phyloP scores from a whole-genome alignment of 2,329 filamentous ascomycete species.

The Talaromyces sp. region DNA sequence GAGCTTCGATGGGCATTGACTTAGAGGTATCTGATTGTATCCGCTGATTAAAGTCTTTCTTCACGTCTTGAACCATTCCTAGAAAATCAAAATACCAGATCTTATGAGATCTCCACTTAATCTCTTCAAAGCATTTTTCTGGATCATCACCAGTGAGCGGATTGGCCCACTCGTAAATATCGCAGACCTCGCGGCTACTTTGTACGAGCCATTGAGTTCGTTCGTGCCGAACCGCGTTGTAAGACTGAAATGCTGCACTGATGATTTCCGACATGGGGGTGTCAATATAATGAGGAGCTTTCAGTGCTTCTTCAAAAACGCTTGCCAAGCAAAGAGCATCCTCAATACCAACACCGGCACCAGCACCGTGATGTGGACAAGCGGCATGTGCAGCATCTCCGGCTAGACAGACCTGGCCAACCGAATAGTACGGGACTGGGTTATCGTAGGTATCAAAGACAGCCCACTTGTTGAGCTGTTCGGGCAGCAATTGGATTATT shows the following conservation, averaged over 20 bases:
- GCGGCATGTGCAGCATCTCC: conserved; percentile 44
- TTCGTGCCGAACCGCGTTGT: conserved; percentile 50
- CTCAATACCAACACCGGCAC: conserved; percentile 38
- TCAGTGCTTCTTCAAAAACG: conserved; percentile 43
- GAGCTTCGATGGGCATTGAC: not conserved
- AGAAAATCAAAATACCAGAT: conserved; percentile 35
- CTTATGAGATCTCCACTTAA: conserved; percentile 29
- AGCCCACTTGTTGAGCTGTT: conserved; percentile 29
- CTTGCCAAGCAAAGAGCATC: conserved; percentile 35
- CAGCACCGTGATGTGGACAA: conserved; percentile 42
- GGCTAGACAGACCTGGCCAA: conserved; percentile 29
- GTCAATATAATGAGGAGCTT: not conserved
- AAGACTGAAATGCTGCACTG: conserved; percentile 47
- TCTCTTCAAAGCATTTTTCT: conserved; percentile 24
- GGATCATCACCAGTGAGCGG: conserved; percentile 28
- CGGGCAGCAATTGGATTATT: not conserved
- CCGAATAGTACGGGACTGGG: conserved; percentile 28
- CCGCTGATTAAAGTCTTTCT: not conserved
- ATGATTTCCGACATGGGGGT: not conserved
- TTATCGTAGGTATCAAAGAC: conserved; percentile 32
- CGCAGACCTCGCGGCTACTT: conserved; percentile 47
- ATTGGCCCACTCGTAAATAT: conserved; percentile 28
- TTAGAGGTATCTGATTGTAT: not conserved
- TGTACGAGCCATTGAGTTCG: conserved; percentile 51
- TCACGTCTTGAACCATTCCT: conserved; percentile 26